Base-by-base conservation (phyloP, 1,284 basidiomycete species). In the Mycosarcoma maydis region DNA sequence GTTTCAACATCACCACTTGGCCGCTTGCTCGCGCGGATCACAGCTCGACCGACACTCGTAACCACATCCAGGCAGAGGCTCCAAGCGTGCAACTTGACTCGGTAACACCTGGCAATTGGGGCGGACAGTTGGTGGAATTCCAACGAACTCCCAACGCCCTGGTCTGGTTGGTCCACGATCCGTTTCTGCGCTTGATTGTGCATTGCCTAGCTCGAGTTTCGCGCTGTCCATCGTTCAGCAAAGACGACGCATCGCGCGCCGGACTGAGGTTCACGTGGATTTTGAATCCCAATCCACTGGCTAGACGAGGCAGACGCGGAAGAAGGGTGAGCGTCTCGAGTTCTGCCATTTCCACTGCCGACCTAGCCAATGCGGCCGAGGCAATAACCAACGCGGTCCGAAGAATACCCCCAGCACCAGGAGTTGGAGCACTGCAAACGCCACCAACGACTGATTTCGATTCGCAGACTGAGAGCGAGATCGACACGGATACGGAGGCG, bases 131-230 rank as follows among this genome's bases (percentile, higher is more conserved):
- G 45, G 33, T 73, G 4, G 72, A 78, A 44, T 60, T 79, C 20
- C 69, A 68, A n/a, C 49, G 69, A 2, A 58, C 68, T 7, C 74
- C 77, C 4, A 73, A 78, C 29, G 61, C 61, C 17, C 41, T 80
- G 6, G 69, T 77, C 2, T 79, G 76, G 75, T 39, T 59, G 6
- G 45, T 76, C 8, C 62, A 61, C 16, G 74, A 78, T 52, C 62
- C 75, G 2, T 73, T 72, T 40, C 40, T 73, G 2, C 56, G 78
- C 0, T 40, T 79, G 1, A 52, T 75, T 0, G 70, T 80, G 6
- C 78, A 80, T 30, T 80, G 78, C 41, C 49, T 79, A 1, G 77
- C 78, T 3, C 53, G 78, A 4, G 61, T 75, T 0, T 51, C 42
- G 3, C 39, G 52, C 16, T 80, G 74, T 54, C 72, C 74, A 0